Evolutionary conservation across 1,284 basidiomycete species (phyloP).

Genomic region (Heterobasidion occidentale): DNA sequence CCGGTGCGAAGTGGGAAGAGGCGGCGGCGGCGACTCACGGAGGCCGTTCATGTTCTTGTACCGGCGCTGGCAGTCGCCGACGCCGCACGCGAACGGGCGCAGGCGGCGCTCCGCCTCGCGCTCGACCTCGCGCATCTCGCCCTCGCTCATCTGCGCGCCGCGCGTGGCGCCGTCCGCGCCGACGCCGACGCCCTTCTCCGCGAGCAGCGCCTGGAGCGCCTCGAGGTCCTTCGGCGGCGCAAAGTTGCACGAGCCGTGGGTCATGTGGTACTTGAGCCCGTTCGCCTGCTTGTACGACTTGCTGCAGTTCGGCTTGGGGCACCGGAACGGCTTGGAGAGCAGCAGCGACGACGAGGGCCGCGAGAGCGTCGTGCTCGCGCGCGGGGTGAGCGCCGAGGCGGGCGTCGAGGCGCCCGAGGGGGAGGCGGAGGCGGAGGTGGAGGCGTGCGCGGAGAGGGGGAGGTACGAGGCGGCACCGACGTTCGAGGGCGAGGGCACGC

Average conservation of each 20-base stretch:
- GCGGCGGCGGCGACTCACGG: conserved; percentile 38
- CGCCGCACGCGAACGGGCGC: conserved; percentile 83
- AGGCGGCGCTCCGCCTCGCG: conserved; percentile 76
- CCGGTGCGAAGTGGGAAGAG: too few species aligned
- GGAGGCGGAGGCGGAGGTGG: conserved; percentile 11
- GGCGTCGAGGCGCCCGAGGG: conserved; percentile 4
- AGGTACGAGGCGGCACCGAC: conserved; percentile 17
- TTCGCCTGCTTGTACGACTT: conserved; percentile 99
- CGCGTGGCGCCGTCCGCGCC: not conserved
- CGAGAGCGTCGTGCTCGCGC: conserved; percentile 39
- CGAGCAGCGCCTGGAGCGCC: conserved; percentile 59
- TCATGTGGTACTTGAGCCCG: conserved; percentile 95
- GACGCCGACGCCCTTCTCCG: conserved; percentile 34
- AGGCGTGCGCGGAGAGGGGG: conserved; percentile 15
- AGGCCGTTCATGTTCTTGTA: conserved; percentile 99
- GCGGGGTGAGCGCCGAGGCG: conserved; percentile 20
- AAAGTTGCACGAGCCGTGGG: conserved; percentile 90
- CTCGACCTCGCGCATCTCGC: conserved; percentile 67
- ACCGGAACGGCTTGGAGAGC: conserved; percentile 86
- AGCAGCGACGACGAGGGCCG: conserved; percentile 45
- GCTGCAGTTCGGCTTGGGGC: conserved; percentile 95
- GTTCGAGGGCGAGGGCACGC: conserved; percentile 25
- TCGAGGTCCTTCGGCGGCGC: conserved; percentile 77
- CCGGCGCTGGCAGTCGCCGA: conserved; percentile 85
- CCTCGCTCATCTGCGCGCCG: conserved; percentile 41